Base-by-base conservation (phyloP, 805 yeast genomes). In the Hemisphaericaspora nanyangensis region DNA sequence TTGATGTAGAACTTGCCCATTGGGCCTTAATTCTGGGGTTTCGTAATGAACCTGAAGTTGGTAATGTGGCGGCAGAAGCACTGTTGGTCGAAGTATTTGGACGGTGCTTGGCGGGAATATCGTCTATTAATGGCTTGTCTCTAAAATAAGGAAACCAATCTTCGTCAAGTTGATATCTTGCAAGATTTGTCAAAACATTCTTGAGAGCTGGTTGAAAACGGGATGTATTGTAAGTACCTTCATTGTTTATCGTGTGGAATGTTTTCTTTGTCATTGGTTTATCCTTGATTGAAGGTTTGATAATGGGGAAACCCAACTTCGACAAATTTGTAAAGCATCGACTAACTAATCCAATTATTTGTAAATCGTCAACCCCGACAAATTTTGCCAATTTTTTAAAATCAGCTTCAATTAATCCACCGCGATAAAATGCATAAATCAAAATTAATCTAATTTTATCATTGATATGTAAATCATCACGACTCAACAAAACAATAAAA, bases 381-480 rank as follows among this genome's bases (percentile, higher is more conserved):
- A 69, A 93, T 35, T 73, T 64, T 30, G 82, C 72, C 28, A 93
- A 62, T 55, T 90, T 88, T 35, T 66, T 60, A 45, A 83, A 77
- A 63, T 93, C 99, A 6, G 72, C 55, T 50, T 79, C 83, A 5
- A 85, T 71, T 12, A 93, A 63, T 0, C 96, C 96, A 3, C 90
- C 91, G 48, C 98, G 73, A 56, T 80, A 83, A 20, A 89, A 58
- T 0, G 87, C 82, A 58, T 93, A 93, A 2, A 85, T 62, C 16
- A 85, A 65, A 11, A 93, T 75, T 20, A 85, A 65, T 43, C 99
- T 74, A 40, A 88, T 65, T 54, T 87, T 87, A 53, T 87, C 95
- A 13, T 74, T 74, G 40, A 71, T 68, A 20, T 68, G 76, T 31
- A 79, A 68, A 30, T 64, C 70, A 18, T 65, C 68, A 31, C 76